Evolutionary conservation across 2,329 filamentous ascomycete genomes (phyloP).

Genomic region (Pseudogymnoascus sp.): DNA sequence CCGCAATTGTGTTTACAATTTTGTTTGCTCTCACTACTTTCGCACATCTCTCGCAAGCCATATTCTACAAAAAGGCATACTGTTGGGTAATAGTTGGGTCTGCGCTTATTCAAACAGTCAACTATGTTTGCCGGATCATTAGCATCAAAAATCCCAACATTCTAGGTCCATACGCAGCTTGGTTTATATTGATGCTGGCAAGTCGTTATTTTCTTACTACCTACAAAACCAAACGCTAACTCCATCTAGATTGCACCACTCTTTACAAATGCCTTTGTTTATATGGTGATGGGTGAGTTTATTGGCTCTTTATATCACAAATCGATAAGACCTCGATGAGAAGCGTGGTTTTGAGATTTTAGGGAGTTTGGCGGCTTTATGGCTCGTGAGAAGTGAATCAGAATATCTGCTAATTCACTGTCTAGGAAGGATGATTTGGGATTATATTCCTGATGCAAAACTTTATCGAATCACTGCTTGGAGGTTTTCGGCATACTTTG

Average conservation of each 20-base stretch:
- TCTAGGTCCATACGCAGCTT: slow-evolving; percentile 15
- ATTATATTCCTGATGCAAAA: slow-evolving; percentile 18
- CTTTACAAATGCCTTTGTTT: slow-evolving; percentile 24
- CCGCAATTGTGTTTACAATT: slow-evolving; percentile 28
- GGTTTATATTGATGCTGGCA: slow-evolving; percentile 20
- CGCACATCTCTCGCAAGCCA: slow-evolving; percentile 28
- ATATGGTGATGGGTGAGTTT: slow-evolving; percentile 20
- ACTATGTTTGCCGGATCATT: slow-evolving; percentile 17
- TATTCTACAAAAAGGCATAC: slow-evolving; percentile 26
- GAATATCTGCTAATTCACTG: background rate
- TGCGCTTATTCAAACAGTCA: slow-evolving; percentile 14
- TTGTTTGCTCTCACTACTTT: slow-evolving; percentile 27
- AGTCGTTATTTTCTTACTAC: background rate
- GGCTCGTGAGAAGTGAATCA: background rate
- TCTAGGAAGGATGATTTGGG: slow-evolving; percentile 21
- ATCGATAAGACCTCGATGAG: background rate
- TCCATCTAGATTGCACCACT: slow-evolving; percentile 18
- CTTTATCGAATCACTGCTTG: slow-evolving; percentile 18
- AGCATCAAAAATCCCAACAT: slow-evolving; percentile 25
- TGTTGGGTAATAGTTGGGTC: slow-evolving; percentile 17
- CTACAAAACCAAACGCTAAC: background rate
- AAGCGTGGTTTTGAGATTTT: background rate
- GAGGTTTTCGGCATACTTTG: slow-evolving; percentile 22
- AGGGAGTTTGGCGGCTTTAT: background rate
- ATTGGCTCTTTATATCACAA: background rate